These are phyloP conservation scores for Agrocybe praecox DNA, from an alignment of 768 basidiomycete species.

Conservation along the genomic window DNA sequence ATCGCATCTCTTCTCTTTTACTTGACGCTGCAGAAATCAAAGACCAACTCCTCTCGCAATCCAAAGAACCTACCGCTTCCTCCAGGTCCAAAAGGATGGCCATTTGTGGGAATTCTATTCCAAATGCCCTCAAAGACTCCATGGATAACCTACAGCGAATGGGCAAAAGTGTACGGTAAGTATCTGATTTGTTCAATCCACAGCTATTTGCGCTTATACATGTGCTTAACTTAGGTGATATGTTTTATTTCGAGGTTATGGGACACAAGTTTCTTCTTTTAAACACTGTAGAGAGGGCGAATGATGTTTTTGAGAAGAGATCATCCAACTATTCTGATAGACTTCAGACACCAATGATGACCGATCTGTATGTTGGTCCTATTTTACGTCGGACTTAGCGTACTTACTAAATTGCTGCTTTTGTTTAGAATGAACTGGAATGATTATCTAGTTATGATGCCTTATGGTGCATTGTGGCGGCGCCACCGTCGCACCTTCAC, in stretches of 20 bases:
- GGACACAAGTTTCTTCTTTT: slow-evolving; percentile 30
- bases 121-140: slow-evolving; percentile 14
- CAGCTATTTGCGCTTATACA: background rate
- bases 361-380: slow-evolving; percentile 40
- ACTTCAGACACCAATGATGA: slow-evolving; percentile 45
- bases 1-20: no score
- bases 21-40: no score
- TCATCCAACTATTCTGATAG: slow-evolving; percentile 57
- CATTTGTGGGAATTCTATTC: background rate
- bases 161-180: slow-evolving; percentile 32
- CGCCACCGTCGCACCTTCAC: slow-evolving; percentile 52
- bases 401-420: background rate
- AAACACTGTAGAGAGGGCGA: slow-evolving; percentile 31
- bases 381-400: background rate
- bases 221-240: slow-evolving; percentile 40
- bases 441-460: slow-evolving; percentile 50
- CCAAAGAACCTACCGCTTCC: background rate
- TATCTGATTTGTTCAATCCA: background rate
- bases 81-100: background rate
- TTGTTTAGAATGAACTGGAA: slow-evolving; percentile 23
- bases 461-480: slow-evolving; percentile 41
- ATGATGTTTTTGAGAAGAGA: slow-evolving; percentile 57
- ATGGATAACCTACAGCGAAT: slow-evolving; percentile 31
- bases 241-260: slow-evolving; percentile 52
- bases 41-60: no score